Evolutionary conservation across 1,284 basidiomycete species (phyloP), one percentile per base, ranked within the genome.

Genomic region (Leccinum fallax): DNA sequence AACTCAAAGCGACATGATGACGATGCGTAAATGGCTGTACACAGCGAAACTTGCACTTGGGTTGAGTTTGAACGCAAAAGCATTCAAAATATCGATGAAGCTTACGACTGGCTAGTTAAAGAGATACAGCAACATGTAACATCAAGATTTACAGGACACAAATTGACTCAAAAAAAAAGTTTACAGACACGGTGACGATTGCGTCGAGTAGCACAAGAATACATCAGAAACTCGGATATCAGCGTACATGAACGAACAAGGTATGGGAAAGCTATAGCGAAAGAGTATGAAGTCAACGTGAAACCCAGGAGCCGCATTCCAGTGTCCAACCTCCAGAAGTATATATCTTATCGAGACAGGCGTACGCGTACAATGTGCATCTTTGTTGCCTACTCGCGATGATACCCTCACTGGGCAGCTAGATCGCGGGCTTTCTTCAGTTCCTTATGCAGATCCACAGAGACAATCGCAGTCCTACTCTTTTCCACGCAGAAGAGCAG

Each of bases 401-500:
- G 19, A 48, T 5, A 9, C 15, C 24, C 11, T 63, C 49, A 55
- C 21, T 57, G 59, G 16, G 52, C 30, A 16, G 55, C 54, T 54
- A 32, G 30, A 52, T 60, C 24, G 28, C 16, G 7, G n/a, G 11
- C 5, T 19, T 32, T 2, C 15, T 38, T 65, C 7, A 65, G 51
- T 53, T 10, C 6, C 2, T 19, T 8, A 38, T 32, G 16, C 16
- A 5, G 11, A 19, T 28, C 15, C 43, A 28, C 21, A 5, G 16
- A 6, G 19, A 46, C 2, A 32, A 32, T 5, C 16, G 2, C 3
- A 24, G 19, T 60, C 66, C 4, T 46, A 67, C 63, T 53, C 6
- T 61, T 59, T 30, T 68, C 62, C 16, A 68, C 40, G n/a, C 62
- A 56, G 46, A 66, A 59, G 9, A 66, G 56, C 11, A 68, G 15